These are phyloP conservation scores for Botrytis galanthina DNA, from an alignment of 2,329 filamentous ascomycete genomes.

Conservation along the genomic window DNA sequence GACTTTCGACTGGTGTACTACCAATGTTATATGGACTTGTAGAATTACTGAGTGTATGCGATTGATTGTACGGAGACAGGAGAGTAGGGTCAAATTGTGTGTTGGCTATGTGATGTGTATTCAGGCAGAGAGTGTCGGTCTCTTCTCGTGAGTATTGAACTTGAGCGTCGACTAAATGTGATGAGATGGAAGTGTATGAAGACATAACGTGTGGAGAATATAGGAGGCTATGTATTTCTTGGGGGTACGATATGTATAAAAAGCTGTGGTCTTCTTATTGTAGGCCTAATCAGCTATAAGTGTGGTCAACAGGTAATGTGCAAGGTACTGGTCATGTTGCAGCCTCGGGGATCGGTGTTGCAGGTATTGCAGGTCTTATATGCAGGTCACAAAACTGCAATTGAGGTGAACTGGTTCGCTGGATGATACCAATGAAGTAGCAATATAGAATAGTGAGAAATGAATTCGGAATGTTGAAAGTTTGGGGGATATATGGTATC, in stretches of 20 bases:
- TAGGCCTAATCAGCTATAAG: conserved; percentile 26
- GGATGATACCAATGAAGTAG: conserved; percentile 21
- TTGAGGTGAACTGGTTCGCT: conserved; percentile 12
- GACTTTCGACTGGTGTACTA: conserved; percentile 34
- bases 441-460: neutral
- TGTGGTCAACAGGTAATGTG: conserved; percentile 29
- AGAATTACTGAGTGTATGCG: conserved; percentile 35
- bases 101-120: conserved; percentile 27
- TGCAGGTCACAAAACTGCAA: conserved; percentile 6
- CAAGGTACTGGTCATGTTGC: conserved; percentile 34
- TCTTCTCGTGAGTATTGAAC: conserved; percentile 30
- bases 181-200: conserved; percentile 33
- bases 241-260: conserved; percentile 27
- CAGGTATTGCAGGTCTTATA: conserved; percentile 14
- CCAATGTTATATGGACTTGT: conserved; percentile 34
- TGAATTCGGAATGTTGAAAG: neutral
- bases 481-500: neutral
- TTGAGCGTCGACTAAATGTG: conserved; percentile 30
- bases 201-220: conserved; percentile 35
- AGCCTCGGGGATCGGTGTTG: conserved; percentile 27
- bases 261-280: conserved; percentile 20
- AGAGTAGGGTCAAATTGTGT: conserved; percentile 29
- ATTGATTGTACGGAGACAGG: conserved; percentile 34
- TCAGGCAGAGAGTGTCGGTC: conserved; percentile 30
- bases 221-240: conserved; percentile 35